A percentile compares a stretch with the other conserved stretches of the same genome.
Evolutionary conservation across 352 stramenopile species (phyloP).

Genomic region (Globisporangium perplexum): DNA sequence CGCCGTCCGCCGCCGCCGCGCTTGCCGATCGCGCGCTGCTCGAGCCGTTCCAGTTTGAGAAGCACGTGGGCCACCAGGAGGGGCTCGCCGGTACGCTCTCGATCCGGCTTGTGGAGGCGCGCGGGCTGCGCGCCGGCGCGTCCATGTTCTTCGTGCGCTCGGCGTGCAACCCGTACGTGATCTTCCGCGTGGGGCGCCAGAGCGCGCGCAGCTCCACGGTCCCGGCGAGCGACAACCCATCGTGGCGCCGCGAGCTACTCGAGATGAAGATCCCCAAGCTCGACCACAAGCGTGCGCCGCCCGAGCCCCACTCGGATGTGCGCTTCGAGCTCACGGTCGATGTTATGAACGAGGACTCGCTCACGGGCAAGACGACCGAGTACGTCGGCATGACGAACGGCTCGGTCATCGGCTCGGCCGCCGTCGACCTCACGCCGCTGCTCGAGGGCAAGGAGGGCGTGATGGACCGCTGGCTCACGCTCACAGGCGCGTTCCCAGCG

Average conservation of each 20-base stretch:
- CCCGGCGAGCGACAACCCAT: constrained; percentile 62
- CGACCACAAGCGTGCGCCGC: constrained; percentile 43
- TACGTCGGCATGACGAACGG: constrained; percentile 71
- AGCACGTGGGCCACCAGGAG: constrained; percentile 72
- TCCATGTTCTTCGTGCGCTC: constrained; percentile 81
- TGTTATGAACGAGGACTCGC: constrained; percentile 79
- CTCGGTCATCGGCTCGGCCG: constrained; percentile 67
- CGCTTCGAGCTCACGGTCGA: constrained; percentile 70
- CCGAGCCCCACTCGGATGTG: constrained; percentile 66
- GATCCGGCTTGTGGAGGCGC: constrained; percentile 66
- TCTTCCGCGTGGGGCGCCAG: constrained; percentile 74
- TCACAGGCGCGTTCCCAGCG: constrained; percentile 34
- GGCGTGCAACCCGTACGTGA: constrained; percentile 78
- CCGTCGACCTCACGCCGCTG: constrained; percentile 61
- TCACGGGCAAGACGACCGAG: constrained; percentile 70
- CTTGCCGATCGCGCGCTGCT: constrained; percentile 36
- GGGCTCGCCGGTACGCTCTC: constrained; percentile 63
- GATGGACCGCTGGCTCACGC: constrained; percentile 71
- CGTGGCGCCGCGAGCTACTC: constrained; percentile 65
- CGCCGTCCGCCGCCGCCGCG: constrained; percentile 22
- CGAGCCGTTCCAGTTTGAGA: constrained; percentile 69
- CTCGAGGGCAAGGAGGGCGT: constrained; percentile 76
- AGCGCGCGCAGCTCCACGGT: constrained; percentile 66
- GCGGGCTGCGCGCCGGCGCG: constrained; percentile 55
- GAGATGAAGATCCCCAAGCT: constrained; percentile 76